phyloP scores from a whole-genome alignment of 2,329 filamentous ascomycete genomes.

The Penicillium brasilianum region DNA sequence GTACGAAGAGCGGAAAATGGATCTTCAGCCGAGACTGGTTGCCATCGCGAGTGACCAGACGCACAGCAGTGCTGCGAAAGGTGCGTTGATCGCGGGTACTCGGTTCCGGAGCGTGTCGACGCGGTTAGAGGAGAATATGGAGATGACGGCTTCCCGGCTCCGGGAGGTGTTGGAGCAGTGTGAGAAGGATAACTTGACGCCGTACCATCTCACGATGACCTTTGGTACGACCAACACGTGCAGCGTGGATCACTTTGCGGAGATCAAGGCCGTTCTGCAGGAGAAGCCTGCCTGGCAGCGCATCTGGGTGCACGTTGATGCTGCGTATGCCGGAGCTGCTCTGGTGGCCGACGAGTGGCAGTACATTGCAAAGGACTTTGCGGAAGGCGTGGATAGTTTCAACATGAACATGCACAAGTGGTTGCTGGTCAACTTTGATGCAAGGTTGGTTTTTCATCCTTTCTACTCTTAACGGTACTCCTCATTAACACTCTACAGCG shows the following conservation, averaged over 20 bases:
- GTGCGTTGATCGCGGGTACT: constrained; percentile 83
- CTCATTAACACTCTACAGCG: constrained; percentile 58
- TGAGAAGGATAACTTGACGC: constrained; percentile 71
- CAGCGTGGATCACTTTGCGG: constrained; percentile 79
- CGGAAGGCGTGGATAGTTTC: constrained; percentile 77
- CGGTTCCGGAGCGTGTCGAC: constrained; percentile 74
- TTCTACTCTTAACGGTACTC: background rate
- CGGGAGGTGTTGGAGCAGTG: constrained; percentile 67
- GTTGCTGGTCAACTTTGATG: constrained; percentile 92
- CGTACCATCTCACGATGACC: constrained; percentile 84
- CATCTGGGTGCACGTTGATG: constrained; percentile 93
- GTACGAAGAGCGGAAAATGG: constrained; percentile 71
- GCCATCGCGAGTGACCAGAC: constrained; percentile 79
- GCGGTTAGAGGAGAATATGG: constrained; percentile 66
- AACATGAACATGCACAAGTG: constrained; percentile 98
- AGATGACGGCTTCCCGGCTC: constrained; percentile 70
- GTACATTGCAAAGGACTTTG: constrained; percentile 65
- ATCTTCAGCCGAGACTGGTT: constrained; percentile 73
- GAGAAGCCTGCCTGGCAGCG: constrained; percentile 56
- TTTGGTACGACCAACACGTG: constrained; percentile 89
- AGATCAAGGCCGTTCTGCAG: constrained; percentile 63
- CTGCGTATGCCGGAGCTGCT: constrained; percentile 86
- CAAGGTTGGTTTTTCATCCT: constrained; percentile 44
- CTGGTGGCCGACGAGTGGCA: constrained; percentile 83
- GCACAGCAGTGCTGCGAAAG: constrained; percentile 86